A percentile compares a stretch with the other conserved stretches of the same genome.
Evolutionary conservation across 805 yeast species (phyloP).

Genomic region (Lachancea quebecensis): DNA sequence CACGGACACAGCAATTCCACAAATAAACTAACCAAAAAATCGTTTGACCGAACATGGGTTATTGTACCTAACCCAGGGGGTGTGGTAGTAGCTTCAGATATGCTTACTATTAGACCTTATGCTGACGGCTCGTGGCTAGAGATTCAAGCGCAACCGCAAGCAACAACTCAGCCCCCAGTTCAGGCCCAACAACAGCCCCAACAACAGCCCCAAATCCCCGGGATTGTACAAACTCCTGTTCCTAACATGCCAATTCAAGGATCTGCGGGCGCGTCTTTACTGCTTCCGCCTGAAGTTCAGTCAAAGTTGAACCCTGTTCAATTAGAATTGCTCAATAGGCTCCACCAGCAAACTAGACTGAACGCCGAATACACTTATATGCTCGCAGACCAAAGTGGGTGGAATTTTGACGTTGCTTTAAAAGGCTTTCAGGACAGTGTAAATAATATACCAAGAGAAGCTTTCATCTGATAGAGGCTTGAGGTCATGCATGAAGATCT

Average conservation of each 20-base stretch:
- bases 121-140: constrained; percentile 53
- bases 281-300: constrained; percentile 47
- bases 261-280: neutral
- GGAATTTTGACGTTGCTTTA: constrained; percentile 68
- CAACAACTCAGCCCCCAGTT: constrained; percentile 4
- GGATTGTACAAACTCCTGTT: constrained; percentile 2
- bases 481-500: constrained; percentile 6
- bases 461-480: constrained; percentile 32
- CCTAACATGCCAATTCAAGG: constrained; percentile 30
- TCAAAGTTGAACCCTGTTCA: constrained; percentile 47
- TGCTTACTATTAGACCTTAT: constrained; percentile 59
- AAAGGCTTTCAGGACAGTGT: constrained; percentile 64
- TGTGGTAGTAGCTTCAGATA: constrained; percentile 81
- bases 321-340: constrained; percentile 54
- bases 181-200: constrained; percentile 6
- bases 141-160: constrained; percentile 5
- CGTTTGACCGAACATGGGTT: constrained; percentile 83
- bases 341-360: constrained; percentile 66
- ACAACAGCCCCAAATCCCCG: neutral
- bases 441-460: constrained; percentile 53
- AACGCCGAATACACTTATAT: constrained; percentile 73
- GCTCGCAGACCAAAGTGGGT: constrained; percentile 81
- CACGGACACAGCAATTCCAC: constrained; percentile 27
- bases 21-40: constrained; percentile 47
- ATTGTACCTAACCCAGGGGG: constrained; percentile 63